Evolutionary conservation across 164 flowering plant genomes (phyloP), one percentile per base, ranked within the genome.

Genomic region (Malania oleifera): DNA sequence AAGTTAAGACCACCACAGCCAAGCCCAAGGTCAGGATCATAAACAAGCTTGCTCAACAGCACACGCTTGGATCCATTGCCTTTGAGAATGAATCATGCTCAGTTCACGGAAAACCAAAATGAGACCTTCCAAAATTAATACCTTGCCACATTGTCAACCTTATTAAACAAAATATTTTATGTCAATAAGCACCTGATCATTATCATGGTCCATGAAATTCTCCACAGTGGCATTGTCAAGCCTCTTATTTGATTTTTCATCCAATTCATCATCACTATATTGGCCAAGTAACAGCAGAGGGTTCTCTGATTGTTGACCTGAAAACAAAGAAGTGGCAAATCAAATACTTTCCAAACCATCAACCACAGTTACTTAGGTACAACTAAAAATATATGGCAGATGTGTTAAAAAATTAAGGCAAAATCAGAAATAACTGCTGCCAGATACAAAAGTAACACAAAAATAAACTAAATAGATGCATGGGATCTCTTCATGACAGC

Each of bases 281-380:
- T 93, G 99, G 57, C 88, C 97, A 64, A 93, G 96, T 62, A 93
- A 71, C 56, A 75, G 67, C 65, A 92, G 66, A 57, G 98, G 95
- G 68, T 89, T 87, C 62, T 77, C 80, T 28, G 68, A 57, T 44
- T 54, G 70, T 66, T 80, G 70, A 73, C 87, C 99, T 93, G 95
- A 13, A 70, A 35, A 74, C 44, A 67, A 52, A 13, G 70, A 17
- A 70, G 7, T 29, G 45, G 39, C 62, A 67, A 34, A 46, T 86
- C 70, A 85, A 39, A 56, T 25, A 55, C 72, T 54, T 40, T 24
- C n/a, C 46, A 61, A 52, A 8, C 41, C 27, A 56, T 14, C 2
- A 37, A 25, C 7, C 39, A 0, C n/a, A 60, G 59, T 31, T 43
- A 49, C 54, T 35, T 52, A 46, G 17, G n/a, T 17, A 67, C 12